Conservation (phyloP, 129 eudicot species). For the Tagetes erecta region DNA sequence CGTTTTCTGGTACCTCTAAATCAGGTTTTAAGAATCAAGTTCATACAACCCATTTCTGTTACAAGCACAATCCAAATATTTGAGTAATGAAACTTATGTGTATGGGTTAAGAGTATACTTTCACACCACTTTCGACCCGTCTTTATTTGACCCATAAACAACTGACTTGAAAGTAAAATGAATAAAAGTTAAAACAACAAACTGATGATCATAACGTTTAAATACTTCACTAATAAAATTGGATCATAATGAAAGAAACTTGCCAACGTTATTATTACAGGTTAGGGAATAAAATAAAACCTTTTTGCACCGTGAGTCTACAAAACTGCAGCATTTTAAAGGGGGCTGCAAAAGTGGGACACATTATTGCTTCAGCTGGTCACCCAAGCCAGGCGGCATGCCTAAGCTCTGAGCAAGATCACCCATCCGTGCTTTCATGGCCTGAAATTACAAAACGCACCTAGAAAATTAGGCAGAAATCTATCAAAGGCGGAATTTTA, state of each 20-base stretch:
- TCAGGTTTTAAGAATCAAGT: background rate
- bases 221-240: background rate
- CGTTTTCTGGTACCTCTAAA: background rate
- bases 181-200: background rate
- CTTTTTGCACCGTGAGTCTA: conserved; percentile 33
- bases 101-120: background rate
- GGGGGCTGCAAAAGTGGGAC: conserved; percentile 20
- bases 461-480: background rate
- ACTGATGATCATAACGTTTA: background rate
- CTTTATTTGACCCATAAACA: background rate
- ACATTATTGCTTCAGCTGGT: conserved; percentile 60
- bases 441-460: conserved; percentile 40
- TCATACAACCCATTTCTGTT: background rate
- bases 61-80: background rate
- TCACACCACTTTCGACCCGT: background rate
- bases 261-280: conserved; percentile 4
- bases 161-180: background rate
- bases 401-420: conserved; percentile 95
- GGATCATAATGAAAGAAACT: background rate
- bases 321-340: conserved; percentile 44
- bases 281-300: conserved; percentile 19
- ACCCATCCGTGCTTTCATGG: conserved; percentile 94
- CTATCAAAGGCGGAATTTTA: background rate
- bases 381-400: conserved; percentile 82
- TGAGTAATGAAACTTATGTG: background rate